A percentile compares a stretch with the other conserved stretches of the same genome.
Conservation (phyloP, 345 rosid species). For the Syzygium aromaticum region DNA sequence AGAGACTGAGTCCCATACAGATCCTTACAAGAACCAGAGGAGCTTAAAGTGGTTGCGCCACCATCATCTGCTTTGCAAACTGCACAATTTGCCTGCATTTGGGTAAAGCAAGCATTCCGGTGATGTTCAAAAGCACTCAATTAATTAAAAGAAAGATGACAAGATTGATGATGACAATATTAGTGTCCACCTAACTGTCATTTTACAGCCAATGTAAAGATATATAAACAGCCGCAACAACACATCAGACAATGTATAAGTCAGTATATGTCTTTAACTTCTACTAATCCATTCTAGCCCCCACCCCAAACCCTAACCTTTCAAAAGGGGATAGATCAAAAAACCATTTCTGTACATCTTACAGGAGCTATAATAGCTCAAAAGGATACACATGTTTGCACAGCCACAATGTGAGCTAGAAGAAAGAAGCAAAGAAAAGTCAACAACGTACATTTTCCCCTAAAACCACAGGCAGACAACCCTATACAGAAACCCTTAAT, state of each 20-base stretch:
- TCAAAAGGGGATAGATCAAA: not conserved
- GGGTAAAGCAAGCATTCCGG: constrained; percentile 1
- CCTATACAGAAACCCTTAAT: not conserved
- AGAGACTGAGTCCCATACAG: constrained; percentile 76
- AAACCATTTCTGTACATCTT: not conserved
- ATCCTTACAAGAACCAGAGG: constrained; percentile 81
- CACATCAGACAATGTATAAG: not conserved
- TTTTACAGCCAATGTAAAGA: not conserved
- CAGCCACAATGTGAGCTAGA: not conserved
- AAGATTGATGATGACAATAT: not conserved
- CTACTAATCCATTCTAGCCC: not conserved
- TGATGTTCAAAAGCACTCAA: not conserved
- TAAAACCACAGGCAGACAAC: not conserved
- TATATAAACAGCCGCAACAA: not conserved
- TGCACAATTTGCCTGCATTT: constrained; percentile 78
- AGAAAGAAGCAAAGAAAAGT: not conserved
- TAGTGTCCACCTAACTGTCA: not conserved
- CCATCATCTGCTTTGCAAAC: constrained; percentile 92
- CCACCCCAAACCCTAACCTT: not conserved
- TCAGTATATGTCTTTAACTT: not conserved
- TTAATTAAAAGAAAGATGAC: not conserved
- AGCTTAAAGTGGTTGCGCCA: constrained; percentile 77
- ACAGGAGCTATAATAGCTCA: not conserved
- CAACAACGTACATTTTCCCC: not conserved
- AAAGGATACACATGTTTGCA: not conserved